A percentile compares a stretch with the other conserved stretches of the same genome.
Conservation (phyloP, 352 stramenopile species). For the Thraustochytrium striatum region DNA sequence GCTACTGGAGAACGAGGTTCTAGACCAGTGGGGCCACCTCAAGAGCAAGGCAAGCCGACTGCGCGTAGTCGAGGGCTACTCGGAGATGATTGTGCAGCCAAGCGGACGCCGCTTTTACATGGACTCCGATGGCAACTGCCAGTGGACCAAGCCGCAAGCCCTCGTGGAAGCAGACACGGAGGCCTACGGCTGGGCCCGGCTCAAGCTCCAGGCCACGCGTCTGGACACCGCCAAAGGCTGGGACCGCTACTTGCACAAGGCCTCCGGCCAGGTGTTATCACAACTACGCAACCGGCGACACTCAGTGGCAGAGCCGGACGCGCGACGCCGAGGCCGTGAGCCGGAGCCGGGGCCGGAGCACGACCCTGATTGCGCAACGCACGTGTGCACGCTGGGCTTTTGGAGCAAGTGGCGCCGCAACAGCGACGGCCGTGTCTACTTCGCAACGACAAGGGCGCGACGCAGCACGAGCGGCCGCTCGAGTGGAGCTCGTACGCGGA, state of each 20-base stretch:
- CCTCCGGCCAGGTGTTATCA: slow-evolving; percentile 15
- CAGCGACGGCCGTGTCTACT: not conserved
- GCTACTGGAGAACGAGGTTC: not conserved
- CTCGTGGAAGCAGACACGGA: not conserved
- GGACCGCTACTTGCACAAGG: slow-evolving; percentile 28
- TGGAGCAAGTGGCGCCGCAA: slow-evolving; percentile 21
- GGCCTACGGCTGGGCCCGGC: slow-evolving; percentile 13
- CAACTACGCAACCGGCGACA: not conserved
- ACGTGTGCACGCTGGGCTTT: slow-evolving; percentile 7
- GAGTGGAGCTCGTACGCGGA: slow-evolving; percentile 37
- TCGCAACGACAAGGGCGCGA: not conserved
- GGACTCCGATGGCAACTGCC: not conserved
- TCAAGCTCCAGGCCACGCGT: not conserved
- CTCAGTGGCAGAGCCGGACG: slow-evolving; percentile 16
- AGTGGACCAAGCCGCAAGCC: slow-evolving; percentile 14
- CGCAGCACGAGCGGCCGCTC: slow-evolving; percentile 22
- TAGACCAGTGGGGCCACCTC: not conserved
- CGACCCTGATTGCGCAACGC: not conserved
- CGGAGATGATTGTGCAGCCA: slow-evolving; percentile 4
- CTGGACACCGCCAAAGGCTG: not conserved
- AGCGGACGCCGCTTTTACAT: not conserved
- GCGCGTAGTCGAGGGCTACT: not conserved
- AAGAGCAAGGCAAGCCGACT: not conserved
- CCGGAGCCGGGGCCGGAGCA: not conserved
- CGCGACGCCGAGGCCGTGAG: not conserved